These are phyloP conservation scores for Gleditsia sinensis DNA, from an alignment of 306 rosid species.

Conservation along the genomic window DNA sequence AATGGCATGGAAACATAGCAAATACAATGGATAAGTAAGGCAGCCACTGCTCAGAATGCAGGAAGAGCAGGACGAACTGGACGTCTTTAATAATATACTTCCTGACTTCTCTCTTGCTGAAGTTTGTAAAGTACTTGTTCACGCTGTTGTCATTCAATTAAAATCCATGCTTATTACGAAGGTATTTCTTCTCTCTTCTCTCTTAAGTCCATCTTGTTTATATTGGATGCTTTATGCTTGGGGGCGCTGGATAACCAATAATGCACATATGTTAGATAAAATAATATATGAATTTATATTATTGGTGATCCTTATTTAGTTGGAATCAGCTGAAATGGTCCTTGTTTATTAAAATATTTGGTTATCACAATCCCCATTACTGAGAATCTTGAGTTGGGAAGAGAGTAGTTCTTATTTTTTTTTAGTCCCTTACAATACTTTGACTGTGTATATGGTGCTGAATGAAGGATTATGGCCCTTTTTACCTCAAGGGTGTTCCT, in stretches of 20 bases:
- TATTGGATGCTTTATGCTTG: slow-evolving; percentile 12
- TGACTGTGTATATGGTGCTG: slow-evolving; percentile 13
- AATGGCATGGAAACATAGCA: slow-evolving; percentile 85
- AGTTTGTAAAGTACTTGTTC: slow-evolving; percentile 82
- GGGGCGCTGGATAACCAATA: neutral
- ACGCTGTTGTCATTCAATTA: slow-evolving; percentile 79
- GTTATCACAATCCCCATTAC: neutral
- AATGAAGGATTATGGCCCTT: neutral
- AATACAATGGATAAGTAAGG: slow-evolving; percentile 92
- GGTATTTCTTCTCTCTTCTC: slow-evolving; percentile 38
- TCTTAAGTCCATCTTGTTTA: slow-evolving; percentile 17
- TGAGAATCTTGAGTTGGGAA: neutral
- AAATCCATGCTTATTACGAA: slow-evolving; percentile 83
- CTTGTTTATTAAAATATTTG: neutral
- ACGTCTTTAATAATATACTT: slow-evolving; percentile 67
- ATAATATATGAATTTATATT: neutral
- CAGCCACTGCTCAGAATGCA: slow-evolving; percentile 89
- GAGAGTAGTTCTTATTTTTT: slow-evolving; percentile 7
- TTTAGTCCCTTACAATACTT: slow-evolving; percentile 18
- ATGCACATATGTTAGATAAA: neutral
- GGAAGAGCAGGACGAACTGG: slow-evolving; percentile 97
- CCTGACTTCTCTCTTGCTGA: slow-evolving; percentile 78
- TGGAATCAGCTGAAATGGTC: neutral
- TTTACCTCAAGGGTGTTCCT: no score
- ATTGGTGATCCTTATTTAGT: neutral